Evolutionary conservation across 1,284 basidiomycete genomes (phyloP).

Genomic region (Heterobasidion parviporum): DNA sequence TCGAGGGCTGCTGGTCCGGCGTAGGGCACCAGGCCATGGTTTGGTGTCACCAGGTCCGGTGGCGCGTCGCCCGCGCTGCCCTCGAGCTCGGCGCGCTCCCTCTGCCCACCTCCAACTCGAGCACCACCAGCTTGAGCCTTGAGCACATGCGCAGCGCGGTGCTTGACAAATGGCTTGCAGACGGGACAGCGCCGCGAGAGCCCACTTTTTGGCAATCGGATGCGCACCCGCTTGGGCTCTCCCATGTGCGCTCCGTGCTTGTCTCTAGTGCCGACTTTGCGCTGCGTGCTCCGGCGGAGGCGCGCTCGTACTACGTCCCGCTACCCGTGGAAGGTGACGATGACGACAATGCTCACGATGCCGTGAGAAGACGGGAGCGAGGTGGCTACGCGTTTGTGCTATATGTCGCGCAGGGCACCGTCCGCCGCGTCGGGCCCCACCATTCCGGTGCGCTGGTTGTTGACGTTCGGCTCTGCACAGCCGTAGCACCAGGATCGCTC

Average conservation of each 20-base stretch:
- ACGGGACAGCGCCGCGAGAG: constrained; percentile 26
- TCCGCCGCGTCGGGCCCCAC: constrained; percentile 42
- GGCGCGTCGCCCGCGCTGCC: constrained; percentile 74
- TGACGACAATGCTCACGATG: background rate
- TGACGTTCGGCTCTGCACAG: constrained; percentile 4
- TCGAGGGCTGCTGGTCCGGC: constrained; percentile 90
- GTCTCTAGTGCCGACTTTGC: constrained; percentile 26
- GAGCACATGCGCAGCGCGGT: constrained; percentile 23
- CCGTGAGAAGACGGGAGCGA: no score
- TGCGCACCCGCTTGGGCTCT: constrained; percentile 18
- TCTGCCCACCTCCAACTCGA: constrained; percentile 1
- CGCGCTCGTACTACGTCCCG: constrained; percentile 44
- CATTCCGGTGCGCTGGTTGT: constrained; percentile 17
- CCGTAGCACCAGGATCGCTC: background rate
- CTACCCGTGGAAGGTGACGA: constrained; percentile 18
- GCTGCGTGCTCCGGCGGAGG: constrained; percentile 34
- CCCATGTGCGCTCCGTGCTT: background rate
- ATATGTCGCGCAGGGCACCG: constrained; percentile 51
- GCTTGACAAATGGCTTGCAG: constrained; percentile 59
- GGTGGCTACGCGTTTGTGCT: constrained; percentile 30
- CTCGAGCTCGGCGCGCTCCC: constrained; percentile 51
- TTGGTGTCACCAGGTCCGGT: constrained; percentile 97
- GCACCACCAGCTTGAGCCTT: no score
- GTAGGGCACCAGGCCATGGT: constrained; percentile 96
- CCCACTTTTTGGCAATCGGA: constrained; percentile 18